A percentile compares a stretch with the other conserved stretches of the same genome.
Evolutionary conservation across 2,329 filamentous ascomycete genomes (phyloP).

Genomic region (Cladosporium colombiae): DNA sequence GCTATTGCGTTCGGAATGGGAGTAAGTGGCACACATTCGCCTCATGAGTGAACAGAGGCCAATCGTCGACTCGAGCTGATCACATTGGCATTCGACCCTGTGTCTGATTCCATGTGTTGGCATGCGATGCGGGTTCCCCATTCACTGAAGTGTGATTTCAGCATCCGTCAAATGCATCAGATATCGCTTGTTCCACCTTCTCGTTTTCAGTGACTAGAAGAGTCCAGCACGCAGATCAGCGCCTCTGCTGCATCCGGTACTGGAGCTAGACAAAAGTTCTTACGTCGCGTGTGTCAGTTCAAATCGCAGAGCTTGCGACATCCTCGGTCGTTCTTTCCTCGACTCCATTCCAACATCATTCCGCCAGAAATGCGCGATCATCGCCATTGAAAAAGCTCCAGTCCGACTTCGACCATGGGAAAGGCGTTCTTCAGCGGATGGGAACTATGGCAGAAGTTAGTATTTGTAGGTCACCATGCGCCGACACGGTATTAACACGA

Average conservation of each 20-base stretch:
- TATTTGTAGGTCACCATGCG: slow-evolving; percentile 64
- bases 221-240: background rate
- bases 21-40: slow-evolving; percentile 10
- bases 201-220: background rate
- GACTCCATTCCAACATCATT: background rate
- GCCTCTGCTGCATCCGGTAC: background rate
- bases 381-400: background rate
- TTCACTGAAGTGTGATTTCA: slow-evolving; percentile 1
- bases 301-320: background rate
- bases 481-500: slow-evolving; percentile 10
- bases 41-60: background rate
- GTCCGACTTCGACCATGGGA: background rate
- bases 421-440: slow-evolving; percentile 55
- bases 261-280: background rate
- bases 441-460: slow-evolving; percentile 87
- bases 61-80: background rate
- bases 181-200: background rate
- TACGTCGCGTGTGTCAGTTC: background rate
- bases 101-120: background rate
- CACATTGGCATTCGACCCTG: background rate
- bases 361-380: background rate
- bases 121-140: background rate
- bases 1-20: slow-evolving; percentile 15
- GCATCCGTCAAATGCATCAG: background rate
- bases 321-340: background rate